Evolutionary conservation across 2,329 filamentous ascomycete genomes (phyloP).

Genomic region (Dissoconium aciculare): DNA sequence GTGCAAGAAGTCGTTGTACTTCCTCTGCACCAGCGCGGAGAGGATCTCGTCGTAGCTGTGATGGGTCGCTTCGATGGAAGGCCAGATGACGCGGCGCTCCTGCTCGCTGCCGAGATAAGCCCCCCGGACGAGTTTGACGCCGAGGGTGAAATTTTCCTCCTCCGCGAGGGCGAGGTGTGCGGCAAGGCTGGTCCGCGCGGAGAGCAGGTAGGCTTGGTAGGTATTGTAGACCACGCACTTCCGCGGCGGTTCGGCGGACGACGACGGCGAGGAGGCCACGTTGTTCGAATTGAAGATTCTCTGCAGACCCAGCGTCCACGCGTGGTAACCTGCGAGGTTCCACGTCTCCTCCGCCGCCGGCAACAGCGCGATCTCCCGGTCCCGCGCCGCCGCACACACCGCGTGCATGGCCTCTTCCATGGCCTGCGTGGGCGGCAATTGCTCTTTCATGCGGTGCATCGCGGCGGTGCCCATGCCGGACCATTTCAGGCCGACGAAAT

Average conservation of each 20-base stretch:
- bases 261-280: slow-evolving; percentile 13
- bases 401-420: slow-evolving; percentile 56
- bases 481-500: slow-evolving; percentile 50
- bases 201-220: slow-evolving; percentile 43
- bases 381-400: slow-evolving; percentile 57
- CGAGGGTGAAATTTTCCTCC: slow-evolving; percentile 36
- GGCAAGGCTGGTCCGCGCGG: slow-evolving; percentile 29
- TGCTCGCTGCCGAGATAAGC: slow-evolving; percentile 41
- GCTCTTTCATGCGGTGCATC: slow-evolving; percentile 48
- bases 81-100: slow-evolving; percentile 36
- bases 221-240: slow-evolving; percentile 57
- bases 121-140: slow-evolving; percentile 43
- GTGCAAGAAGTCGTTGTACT: slow-evolving; percentile 43
- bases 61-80: slow-evolving; percentile 40
- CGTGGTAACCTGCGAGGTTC: slow-evolving; percentile 65
- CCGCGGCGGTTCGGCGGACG: slow-evolving; percentile 28
- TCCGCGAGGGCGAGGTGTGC: slow-evolving; percentile 33
- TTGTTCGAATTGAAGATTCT: slow-evolving; percentile 35
- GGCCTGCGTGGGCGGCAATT: slow-evolving; percentile 45
- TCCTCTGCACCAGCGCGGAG: slow-evolving; percentile 48
- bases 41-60: slow-evolving; percentile 57
- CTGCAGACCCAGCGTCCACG: slow-evolving; percentile 66
- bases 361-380: slow-evolving; percentile 56
- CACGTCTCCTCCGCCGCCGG: slow-evolving; percentile 77
- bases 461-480: slow-evolving; percentile 67